phyloP scores from a whole-genome alignment of 228 moss, liverwort and hornwort species.

The Sphagnum fallax region DNA sequence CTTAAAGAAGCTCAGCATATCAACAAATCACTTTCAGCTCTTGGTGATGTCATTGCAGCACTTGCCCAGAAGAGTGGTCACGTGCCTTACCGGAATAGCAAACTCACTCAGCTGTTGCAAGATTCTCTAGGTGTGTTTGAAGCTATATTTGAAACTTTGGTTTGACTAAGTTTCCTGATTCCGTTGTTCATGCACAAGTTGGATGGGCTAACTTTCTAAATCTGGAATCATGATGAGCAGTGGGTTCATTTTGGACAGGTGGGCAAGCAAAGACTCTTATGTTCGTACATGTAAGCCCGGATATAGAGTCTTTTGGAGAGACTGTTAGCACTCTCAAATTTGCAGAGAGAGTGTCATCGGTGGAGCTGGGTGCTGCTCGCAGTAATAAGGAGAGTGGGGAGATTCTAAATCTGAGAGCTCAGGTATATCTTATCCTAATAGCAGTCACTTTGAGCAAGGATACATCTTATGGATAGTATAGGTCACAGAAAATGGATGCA shows the following conservation, averaged over 20 bases:
- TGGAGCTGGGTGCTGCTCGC: slow-evolving; percentile 73
- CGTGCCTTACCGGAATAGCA: slow-evolving; percentile 77
- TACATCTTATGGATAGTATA: neutral
- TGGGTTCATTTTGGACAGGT: slow-evolving; percentile 19
- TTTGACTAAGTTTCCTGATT: neutral
- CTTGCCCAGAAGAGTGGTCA: slow-evolving; percentile 58
- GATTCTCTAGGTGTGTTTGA: slow-evolving; percentile 53
- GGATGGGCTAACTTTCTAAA: neutral
- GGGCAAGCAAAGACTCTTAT: slow-evolving; percentile 82
- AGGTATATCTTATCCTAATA: slow-evolving; percentile 9
- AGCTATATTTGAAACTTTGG: neutral
- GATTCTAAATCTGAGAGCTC: slow-evolving; percentile 70
- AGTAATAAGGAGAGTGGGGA: slow-evolving; percentile 75
- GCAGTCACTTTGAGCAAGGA: neutral
- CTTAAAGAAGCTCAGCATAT: slow-evolving; percentile 86
- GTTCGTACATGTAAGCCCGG: slow-evolving; percentile 76
- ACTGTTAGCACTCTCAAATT: slow-evolving; percentile 81
- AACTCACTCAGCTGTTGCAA: slow-evolving; percentile 73
- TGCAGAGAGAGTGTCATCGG: slow-evolving; percentile 76
- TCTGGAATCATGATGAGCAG: neutral
- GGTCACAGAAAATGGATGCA: neutral
- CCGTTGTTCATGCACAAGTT: neutral
- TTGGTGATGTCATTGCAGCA: slow-evolving; percentile 74
- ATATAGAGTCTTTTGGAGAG: slow-evolving; percentile 74
- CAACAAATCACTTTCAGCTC: slow-evolving; percentile 79